Base-by-base conservation (phyloP, 2,329 filamentous ascomycete species). In the Rosellinia necatrix region DNA sequence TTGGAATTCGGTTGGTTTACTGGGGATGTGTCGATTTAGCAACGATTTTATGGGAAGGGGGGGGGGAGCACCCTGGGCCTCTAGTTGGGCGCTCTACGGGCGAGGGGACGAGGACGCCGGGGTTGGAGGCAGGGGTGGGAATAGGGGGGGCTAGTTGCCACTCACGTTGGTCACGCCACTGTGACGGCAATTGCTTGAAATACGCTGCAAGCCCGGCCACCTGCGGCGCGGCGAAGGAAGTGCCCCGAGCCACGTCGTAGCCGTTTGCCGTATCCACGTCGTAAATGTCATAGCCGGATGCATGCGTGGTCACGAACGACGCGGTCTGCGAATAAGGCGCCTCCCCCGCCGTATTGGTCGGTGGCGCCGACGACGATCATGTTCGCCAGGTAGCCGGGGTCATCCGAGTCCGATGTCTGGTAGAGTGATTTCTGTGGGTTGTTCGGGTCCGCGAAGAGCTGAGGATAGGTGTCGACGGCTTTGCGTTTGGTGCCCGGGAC, bases 201-300 rank as follows among this genome's bases (percentile, higher is more conserved):
- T 53, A 46, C 9, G 41, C 41, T 2, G 49, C 41, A 12, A 53
- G 49, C n/a, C 30, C 41, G 6, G 49, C 49, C 19, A 53, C 49
- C 19, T 53, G 40, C 15, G 49, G 49, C 21, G 49, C 49, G 5
- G 49, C 49, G 13, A 42, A 44, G 37, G 12, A 43, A 4, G 38
- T 52, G 6, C 49, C 40, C 8, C 6, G 12, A 3, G 34, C 21
- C n/a, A 25, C 32, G 5, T 37, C 41, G 29, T 37, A 44, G 3
- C 22, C 40, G 17, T 35, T 37, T 3, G 19, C 34, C 15, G 30
- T 15, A 29, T 35, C 29, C 6, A 29, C 24, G 3, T 5, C 37
- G 10, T 41, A 41, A 9, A 41, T 8, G 2, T 42, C 12, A 27
- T 41, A 30, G 6, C 50, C 50, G 6, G n/a, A n/a, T 21, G 42